A percentile compares a stretch with the other conserved stretches of the same genome.
Evolutionary conservation across 1,284 basidiomycete species (phyloP).

Genomic region (Leucoagaricus sp.): DNA sequence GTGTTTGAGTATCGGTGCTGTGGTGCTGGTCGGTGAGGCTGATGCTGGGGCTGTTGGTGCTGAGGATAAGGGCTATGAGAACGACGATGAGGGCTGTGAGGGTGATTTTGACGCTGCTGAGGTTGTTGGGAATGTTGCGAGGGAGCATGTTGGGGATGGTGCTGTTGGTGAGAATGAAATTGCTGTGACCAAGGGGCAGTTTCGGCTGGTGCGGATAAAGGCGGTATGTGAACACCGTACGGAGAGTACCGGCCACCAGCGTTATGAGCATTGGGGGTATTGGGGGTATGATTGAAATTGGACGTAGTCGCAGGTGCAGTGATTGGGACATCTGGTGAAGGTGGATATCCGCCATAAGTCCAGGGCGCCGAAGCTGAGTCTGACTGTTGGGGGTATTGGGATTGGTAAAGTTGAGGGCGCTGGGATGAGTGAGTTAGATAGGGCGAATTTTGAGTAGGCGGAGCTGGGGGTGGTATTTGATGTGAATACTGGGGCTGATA

Average conservation of each 20-base stretch:
- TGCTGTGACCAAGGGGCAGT: slow-evolving; percentile 2
- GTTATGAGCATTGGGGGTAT: not conserved
- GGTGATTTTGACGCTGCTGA: not conserved
- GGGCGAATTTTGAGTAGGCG: not conserved
- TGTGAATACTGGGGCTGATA: not conserved
- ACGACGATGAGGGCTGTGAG: too few relatives aligned
- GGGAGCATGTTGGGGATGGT: not conserved
- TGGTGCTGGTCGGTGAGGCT: not conserved
- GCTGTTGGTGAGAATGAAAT: not conserved
- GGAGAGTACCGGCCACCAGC: not conserved
- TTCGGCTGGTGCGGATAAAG: not conserved
- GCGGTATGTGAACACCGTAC: not conserved
- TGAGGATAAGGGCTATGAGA: too few relatives aligned
- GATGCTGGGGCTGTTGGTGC: too few relatives aligned
- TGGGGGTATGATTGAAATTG: not conserved
- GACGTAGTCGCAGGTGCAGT: not conserved
- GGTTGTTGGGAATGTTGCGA: not conserved
- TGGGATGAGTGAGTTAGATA: not conserved
- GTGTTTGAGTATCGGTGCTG: not conserved
- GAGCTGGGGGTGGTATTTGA: not conserved
- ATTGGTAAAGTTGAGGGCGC: too few relatives aligned
- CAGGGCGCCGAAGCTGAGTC: slow-evolving; percentile 1
- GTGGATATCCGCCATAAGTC: slow-evolving; percentile 6
- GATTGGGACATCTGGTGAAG: not conserved
- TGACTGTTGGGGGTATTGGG: not conserved